Evolutionary conservation across 225 moss, liverwort and hornwort species (phyloP), one percentile per base, ranked within the genome.

Genomic region (Polytrichum formosum): DNA sequence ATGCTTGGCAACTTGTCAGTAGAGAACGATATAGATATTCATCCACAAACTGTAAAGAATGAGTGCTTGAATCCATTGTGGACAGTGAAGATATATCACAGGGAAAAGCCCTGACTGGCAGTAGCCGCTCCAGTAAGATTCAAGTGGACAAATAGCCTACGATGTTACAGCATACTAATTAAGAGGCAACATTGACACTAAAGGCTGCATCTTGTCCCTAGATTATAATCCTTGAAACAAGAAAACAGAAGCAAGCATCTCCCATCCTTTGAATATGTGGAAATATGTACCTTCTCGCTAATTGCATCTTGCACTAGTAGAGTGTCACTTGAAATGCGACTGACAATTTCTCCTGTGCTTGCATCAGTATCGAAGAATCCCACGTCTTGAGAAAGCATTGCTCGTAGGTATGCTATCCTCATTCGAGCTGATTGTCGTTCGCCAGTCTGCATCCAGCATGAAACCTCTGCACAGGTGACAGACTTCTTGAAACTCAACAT

Each of bases 401-500:
- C 87, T 73, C 76, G 81, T n/a, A 97, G 76, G 56, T 97, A 94
- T 53, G 92, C 86, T 65, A 91, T 80, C 76, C 97, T 90, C 92
- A 97, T 92, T 64, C 81, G 75, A 25, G 91, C 92, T 19, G 94
- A 97, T 79, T 97, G 97, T 63, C 97, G 78, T 82, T 97, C 97
- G 61, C 97, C 97, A 28, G 97, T 97, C 72, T 90, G 89, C 94
- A 97, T 94, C 97, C 97, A 97, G 79, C 94, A 97, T 23, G 97
- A 78, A 33, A 97, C 97, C 91, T 97, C 97, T 97, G 94, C 82
- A 78, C 61, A 65, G 66, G n/a, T 21, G 74, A 71, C 67, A 63
- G 16, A 18, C 20, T 26, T n/a, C 23, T 26, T 26, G 37, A 67
- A 13, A 46, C 46, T 46, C 46, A 4, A 16, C 13, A 46, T 46